Base-by-base conservation (phyloP, 352 stramenopile genomes). In the Phytopythium mirpurense region DNA sequence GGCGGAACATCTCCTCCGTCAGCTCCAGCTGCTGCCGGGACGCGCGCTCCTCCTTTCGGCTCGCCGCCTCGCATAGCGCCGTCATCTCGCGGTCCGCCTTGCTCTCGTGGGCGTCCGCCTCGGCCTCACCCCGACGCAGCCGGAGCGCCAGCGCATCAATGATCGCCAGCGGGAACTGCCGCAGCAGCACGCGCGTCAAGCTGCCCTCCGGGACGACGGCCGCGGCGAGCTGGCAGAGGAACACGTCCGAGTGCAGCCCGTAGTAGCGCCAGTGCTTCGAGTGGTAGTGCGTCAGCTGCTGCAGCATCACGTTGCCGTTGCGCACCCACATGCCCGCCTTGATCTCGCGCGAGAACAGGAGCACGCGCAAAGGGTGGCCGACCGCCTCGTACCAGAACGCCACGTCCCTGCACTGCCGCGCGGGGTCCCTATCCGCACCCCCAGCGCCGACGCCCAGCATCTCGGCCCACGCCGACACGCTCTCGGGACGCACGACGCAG, bases 221-320 rank as follows among this genome's bases (percentile, higher is more conserved):
- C 4, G 78, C 72, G 19, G 67, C 74, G 8, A 90, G 31, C 37
- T 93, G 83, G 24, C 68, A 77, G 3, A 90, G 32, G 29, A 87
- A 93, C 38, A 90, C 37, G 53, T 93, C 83, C 2, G 70, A 79
- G 50, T 90, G 76, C 12, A 93, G 68, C 15, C 83, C 83, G 46
- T 75, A 86, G 53, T 76, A 89, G 12, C 83, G 71, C 83, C 83
- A 93, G 43, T 93, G 79, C 53, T 87, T 88, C 10, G 79, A 86
- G 60, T 86, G 76, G 47, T 90, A 93, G 51, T 93, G 83, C 21
- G 79, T 72, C 24, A 93, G 62, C 46, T 93, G 83, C 45, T 90
- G 79, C 59, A 79, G 72, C 83, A 93, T 93, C 15, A 79, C 76
- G 35, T 78, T 85, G 5, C 83, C 83, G 56, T 91, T 93, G 53